phyloP scores from a whole-genome alignment of 2,329 filamentous ascomycete species.

The Aspergillus sp. region DNA sequence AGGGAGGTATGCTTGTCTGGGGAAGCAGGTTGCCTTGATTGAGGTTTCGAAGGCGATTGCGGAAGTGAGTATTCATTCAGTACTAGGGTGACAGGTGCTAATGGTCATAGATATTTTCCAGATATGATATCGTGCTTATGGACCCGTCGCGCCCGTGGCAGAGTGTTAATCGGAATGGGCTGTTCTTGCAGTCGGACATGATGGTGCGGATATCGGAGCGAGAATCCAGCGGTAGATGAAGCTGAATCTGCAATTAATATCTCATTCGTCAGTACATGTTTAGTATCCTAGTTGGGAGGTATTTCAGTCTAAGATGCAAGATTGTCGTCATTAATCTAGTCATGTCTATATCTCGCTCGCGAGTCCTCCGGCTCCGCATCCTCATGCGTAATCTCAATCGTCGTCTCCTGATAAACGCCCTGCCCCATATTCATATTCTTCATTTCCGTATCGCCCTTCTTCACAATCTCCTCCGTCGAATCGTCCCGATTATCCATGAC shows the following conservation, averaged over 20 bases:
- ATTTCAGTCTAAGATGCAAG: too few relatives aligned
- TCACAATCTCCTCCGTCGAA: slow-evolving; percentile 46
- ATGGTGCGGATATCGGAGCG: not conserved
- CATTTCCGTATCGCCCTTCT: slow-evolving; percentile 33
- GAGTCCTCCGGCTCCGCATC: not conserved
- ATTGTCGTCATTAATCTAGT: too few relatives aligned
- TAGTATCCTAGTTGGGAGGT: too few relatives aligned
- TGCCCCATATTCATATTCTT: slow-evolving; percentile 28
- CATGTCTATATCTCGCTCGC: too few relatives aligned
- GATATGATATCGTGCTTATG: not conserved
- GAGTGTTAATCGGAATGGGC: not conserved
- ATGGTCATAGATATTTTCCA: not conserved
- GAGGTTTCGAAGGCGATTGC: not conserved
- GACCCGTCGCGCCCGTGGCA: not conserved
- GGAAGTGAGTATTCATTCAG: not conserved
- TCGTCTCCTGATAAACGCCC: slow-evolving; percentile 44
- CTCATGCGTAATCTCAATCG: slow-evolving; percentile 43
- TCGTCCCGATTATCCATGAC: slow-evolving; percentile 36
- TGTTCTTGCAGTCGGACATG: not conserved
- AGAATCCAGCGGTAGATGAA: too few relatives aligned
- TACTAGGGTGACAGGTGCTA: not conserved
- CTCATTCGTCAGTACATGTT: too few relatives aligned
- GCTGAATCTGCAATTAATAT: too few relatives aligned
- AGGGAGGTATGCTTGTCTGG: not conserved
- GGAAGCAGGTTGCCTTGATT: not conserved